phyloP scores from a whole-genome alignment of 495 filamentous ascomycete genomes.

The Sphaerosporella brunnea region DNA sequence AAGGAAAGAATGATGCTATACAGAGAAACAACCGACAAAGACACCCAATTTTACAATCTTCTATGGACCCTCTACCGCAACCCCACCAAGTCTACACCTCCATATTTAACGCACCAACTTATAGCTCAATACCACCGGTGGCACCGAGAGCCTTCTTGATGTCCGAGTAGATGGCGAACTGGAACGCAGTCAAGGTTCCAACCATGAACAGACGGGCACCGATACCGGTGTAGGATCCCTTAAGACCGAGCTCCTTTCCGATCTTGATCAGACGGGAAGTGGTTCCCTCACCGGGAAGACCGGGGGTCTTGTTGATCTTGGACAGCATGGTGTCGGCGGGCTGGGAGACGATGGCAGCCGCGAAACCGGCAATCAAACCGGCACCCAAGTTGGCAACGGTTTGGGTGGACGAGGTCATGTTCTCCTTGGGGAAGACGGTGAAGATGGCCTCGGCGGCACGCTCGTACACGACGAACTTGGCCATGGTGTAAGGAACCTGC shows the following conservation, averaged over 20 bases:
- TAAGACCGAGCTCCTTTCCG: conserved; percentile 77
- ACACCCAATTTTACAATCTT: too few relatives aligned
- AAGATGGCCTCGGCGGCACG: conserved; percentile 77
- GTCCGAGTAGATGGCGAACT: conserved; percentile 94
- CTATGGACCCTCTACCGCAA: too few relatives aligned
- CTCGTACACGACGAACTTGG: conserved; percentile 99
- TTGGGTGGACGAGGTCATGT: conserved; percentile 52
- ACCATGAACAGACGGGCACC: conserved; percentile 85
- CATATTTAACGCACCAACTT: too few relatives aligned
- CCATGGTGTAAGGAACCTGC: conserved; percentile 98
- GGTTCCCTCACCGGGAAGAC: conserved; percentile 86
- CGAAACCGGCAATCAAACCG: conserved; percentile 94
- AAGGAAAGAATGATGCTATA: too few relatives aligned
- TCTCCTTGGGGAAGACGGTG: conserved; percentile 55
- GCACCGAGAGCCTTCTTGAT: conserved; percentile 42
- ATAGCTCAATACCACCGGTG: too few relatives aligned
- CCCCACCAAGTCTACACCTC: too few relatives aligned
- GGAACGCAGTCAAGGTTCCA: conserved; percentile 67
- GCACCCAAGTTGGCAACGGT: conserved; percentile 85
- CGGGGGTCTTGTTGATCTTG: conserved; percentile 99
- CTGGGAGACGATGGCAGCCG: conserved; percentile 88
- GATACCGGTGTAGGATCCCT: conserved; percentile 78
- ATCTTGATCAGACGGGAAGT: conserved; percentile 87
- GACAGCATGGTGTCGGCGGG: conserved; percentile 97
- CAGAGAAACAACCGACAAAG: too few relatives aligned